phyloP scores from a whole-genome alignment of 75 land plant species.

The Selaginella moellendorffii region DNA sequence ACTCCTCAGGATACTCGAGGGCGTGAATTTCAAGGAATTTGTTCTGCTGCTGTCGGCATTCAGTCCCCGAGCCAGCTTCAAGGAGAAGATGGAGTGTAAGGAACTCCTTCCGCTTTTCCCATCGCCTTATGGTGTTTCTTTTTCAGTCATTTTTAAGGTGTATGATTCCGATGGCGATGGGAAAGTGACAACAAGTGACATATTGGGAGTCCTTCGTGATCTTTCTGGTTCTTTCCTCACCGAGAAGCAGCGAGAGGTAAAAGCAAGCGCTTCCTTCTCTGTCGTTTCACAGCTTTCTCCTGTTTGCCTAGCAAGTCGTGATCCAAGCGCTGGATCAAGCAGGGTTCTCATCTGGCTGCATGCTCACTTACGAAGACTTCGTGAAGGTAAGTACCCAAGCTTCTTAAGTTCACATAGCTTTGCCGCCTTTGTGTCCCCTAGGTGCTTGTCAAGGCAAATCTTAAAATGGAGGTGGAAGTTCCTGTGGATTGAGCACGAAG shows the following conservation, averaged over 20 bases:
- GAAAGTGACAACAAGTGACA: conserved; percentile 1
- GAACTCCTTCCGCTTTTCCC: neutral
- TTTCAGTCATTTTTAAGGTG: conserved; percentile 7
- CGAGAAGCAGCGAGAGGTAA: conserved; percentile 4
- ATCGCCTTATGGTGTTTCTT: neutral
- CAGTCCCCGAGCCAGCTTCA: conserved; percentile 1
- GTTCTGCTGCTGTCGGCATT: neutral
- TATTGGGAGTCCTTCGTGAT: conserved; percentile 3
- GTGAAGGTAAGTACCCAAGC: conserved; percentile 26
- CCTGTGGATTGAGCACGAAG: conserved; percentile 42
- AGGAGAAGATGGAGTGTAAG: neutral
- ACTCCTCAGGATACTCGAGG: neutral
- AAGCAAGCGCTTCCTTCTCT: no score
- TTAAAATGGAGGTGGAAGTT: conserved; percentile 90
- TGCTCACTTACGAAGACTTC: conserved; percentile 39
- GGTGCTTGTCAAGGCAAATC: conserved; percentile 44
- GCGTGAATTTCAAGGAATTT: conserved; percentile 9
- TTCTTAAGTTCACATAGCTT: neutral
- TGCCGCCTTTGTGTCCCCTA: conserved; percentile 19
- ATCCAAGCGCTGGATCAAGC: conserved; percentile 48
- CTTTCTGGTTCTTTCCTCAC: conserved; percentile 5
- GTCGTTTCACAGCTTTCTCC: no score
- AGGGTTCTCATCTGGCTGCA: conserved; percentile 42
- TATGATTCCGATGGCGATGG: conserved; percentile 6
- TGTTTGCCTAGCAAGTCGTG: conserved; percentile 41